A percentile compares a stretch with the other conserved stretches of the same genome.
Evolutionary conservation across 2,329 filamentous ascomycete species (phyloP).

Genomic region (Blastomyces parvus): DNA sequence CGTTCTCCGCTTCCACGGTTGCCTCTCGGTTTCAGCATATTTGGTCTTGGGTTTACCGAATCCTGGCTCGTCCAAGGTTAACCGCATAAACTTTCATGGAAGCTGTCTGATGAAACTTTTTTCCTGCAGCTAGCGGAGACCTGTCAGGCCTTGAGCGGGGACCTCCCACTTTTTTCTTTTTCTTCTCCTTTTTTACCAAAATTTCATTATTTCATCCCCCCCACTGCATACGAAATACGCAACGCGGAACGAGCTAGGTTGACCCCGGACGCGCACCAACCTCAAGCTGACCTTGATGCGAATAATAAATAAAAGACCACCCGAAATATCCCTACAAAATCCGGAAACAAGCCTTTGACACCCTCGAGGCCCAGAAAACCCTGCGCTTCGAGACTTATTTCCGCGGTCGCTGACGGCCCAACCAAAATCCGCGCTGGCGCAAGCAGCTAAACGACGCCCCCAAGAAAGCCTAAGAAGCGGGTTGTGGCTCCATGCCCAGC

Average conservation of each 20-base stretch:
- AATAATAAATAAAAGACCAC: not conserved
- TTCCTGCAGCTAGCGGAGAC: no score
- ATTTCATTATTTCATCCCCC: not conserved
- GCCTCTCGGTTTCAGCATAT: no score
- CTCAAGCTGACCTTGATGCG: not conserved
- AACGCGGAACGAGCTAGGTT: not conserved
- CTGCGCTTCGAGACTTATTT: not conserved
- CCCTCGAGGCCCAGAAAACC: not conserved
- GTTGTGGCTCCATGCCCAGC: slow-evolving; percentile 1
- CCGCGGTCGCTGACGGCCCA: not conserved
- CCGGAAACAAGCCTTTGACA: not conserved
- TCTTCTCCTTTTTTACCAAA: not conserved
- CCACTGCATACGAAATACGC: not conserved
- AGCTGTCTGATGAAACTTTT: no score
- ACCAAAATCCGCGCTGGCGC: not conserved
- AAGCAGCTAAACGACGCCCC: not conserved
- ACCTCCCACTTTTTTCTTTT: not conserved
- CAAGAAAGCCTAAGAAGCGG: not conserved
- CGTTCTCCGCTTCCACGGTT: no score
- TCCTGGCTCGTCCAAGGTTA: no score
- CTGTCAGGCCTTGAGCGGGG: no score
- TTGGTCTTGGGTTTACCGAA: no score
- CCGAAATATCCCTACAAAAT: not conserved
- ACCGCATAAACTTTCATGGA: no score
- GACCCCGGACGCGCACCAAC: not conserved